phyloP scores from a whole-genome alignment of 768 basidiomycete genomes.

The Candolleomyces efflorescens region DNA sequence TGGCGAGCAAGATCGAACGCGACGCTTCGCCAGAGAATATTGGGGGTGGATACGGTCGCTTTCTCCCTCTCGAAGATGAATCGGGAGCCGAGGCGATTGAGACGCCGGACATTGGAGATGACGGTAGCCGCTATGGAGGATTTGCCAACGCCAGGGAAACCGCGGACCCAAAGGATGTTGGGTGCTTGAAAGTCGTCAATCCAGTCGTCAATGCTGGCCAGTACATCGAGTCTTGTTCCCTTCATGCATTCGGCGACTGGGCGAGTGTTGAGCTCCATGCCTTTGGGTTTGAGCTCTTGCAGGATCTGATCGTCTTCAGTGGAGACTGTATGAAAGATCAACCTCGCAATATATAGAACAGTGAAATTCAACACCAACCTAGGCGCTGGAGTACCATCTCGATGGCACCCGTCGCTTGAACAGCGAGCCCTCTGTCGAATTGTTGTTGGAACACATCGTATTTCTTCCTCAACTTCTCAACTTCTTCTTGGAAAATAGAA shows the following conservation, averaged over 20 bases:
- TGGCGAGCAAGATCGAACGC: conserved; percentile 17
- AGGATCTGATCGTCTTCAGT: conserved; percentile 13
- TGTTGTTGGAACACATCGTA: conserved; percentile 17
- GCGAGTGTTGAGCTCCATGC: background rate
- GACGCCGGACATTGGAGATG: background rate
- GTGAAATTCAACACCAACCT: background rate
- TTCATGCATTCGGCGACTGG: conserved; percentile 10
- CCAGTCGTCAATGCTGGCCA: conserved; percentile 10
- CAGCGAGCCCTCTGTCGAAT: conserved; percentile 20
- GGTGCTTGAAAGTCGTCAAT: conserved; percentile 10
- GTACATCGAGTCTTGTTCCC: conserved; percentile 10
- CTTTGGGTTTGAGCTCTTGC: conserved; percentile 10
- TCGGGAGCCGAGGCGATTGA: conserved; percentile 9
- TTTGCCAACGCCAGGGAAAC: conserved; percentile 21
- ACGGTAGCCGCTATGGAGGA: conserved; percentile 16
- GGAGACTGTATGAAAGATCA: background rate
- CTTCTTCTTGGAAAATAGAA: conserved; percentile 9
- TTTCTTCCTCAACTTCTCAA: conserved; percentile 14
- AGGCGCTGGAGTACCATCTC: conserved; percentile 12
- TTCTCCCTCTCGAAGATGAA: conserved; percentile 15
- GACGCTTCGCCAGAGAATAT: conserved; percentile 15
- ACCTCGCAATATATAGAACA: background rate
- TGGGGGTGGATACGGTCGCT: conserved; percentile 7
- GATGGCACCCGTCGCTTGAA: conserved; percentile 14
- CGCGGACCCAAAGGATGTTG: conserved; percentile 19